These are phyloP conservation scores for Phytophthora niederhauseri DNA, from an alignment of 352 stramenopile genomes.

Conservation along the genomic window DNA sequence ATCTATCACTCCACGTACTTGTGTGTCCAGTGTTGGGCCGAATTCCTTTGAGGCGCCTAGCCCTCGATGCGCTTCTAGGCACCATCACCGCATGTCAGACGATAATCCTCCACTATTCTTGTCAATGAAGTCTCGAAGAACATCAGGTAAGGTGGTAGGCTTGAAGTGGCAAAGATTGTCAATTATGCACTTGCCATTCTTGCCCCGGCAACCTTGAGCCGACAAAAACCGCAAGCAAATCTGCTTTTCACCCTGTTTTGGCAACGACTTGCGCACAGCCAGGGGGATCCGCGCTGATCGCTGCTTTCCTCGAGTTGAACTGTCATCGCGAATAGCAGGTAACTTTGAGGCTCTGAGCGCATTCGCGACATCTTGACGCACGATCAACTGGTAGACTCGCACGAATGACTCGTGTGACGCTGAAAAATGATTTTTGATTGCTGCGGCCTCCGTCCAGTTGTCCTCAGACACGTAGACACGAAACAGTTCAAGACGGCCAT, in stretches of 20 bases:
- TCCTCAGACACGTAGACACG: not conserved
- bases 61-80: too few species aligned
- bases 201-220: not conserved
- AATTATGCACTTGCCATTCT: not conserved
- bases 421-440: not conserved
- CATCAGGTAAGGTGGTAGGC: not conserved
- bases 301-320: too few species aligned
- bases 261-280: not conserved
- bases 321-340: too few species aligned
- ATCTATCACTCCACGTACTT: too few species aligned
- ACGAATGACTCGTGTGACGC: not conserved
- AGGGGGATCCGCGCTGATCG: not conserved
- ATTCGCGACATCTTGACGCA: not conserved
- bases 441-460: not conserved
- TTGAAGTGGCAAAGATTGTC: not conserved
- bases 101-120: not conserved
- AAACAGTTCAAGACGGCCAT: not conserved
- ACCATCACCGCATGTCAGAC: not conserved
- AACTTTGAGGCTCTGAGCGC: too few species aligned
- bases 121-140: not conserved
- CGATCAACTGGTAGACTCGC: not conserved
- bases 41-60: too few species aligned
- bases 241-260: not conserved
- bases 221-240: not conserved
- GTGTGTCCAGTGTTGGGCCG: too few species aligned